phyloP scores from a whole-genome alignment of 1,284 basidiomycete species.

The Leccinum fallax region DNA sequence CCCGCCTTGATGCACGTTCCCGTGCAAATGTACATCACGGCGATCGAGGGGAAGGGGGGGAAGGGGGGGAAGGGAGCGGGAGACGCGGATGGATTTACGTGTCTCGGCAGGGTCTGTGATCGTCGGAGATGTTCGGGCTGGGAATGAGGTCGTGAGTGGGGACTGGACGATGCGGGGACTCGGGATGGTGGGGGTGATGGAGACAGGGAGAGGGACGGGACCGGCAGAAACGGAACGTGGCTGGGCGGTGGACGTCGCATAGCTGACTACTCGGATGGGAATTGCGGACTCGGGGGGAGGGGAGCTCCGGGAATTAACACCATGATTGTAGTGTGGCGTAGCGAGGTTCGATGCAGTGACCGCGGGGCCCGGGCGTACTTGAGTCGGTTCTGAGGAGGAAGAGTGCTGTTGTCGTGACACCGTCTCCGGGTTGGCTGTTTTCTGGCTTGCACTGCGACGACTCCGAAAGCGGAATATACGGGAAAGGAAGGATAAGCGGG shows the following conservation, averaged over 20 bases:
- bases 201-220: not conserved
- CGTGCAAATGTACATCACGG: not conserved
- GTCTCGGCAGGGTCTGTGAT: not conserved
- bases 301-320: not conserved
- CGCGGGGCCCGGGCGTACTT: not conserved
- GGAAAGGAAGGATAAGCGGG: constrained; percentile 18
- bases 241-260: not conserved
- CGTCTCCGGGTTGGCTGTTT: not conserved
- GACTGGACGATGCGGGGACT: constrained; percentile 1
- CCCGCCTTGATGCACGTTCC: not conserved
- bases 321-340: not conserved
- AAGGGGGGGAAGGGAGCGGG: not conserved
- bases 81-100: not conserved
- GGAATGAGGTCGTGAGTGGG: not conserved
- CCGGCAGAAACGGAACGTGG: not conserved
- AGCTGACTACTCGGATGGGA: not conserved
- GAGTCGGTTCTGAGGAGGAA: not conserved
- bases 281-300: not conserved
- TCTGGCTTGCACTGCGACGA: constrained; percentile 9
- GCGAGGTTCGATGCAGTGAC: not conserved
- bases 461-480: constrained; percentile 22
- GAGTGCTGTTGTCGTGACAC: not conserved
- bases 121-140: not conserved
- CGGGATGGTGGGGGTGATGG: not conserved
- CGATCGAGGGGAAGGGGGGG: not conserved